Percentiles rank a stretch among this genome's conserved stretches.
phyloP scores from a whole-genome alignment of 2,329 filamentous ascomycete genomes.

The Phoma herbarum region DNA sequence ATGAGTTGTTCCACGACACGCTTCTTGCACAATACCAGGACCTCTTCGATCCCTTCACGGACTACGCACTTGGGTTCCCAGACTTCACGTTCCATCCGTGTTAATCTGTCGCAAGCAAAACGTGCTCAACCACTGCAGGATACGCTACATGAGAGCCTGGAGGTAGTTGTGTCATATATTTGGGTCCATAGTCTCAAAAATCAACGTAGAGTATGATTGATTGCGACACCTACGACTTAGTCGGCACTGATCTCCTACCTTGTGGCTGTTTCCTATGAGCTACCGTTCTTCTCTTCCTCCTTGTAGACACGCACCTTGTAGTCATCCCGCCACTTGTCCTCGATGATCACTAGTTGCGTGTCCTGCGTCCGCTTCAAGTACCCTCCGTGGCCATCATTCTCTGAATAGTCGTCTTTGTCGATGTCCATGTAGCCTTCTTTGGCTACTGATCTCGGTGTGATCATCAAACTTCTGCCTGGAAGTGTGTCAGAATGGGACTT shows the following conservation, averaged over 20 bases:
- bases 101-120: neutral
- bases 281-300: slow-evolving; percentile 21
- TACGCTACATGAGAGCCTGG: neutral
- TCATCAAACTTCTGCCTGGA: neutral
- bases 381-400: slow-evolving; percentile 25
- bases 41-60: slow-evolving; percentile 34
- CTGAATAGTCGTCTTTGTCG: neutral
- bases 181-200: neutral
- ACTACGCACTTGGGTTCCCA: slow-evolving; percentile 20
- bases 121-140: neutral
- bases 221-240: neutral
- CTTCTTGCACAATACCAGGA: slow-evolving; percentile 35
- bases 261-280: slow-evolving; percentile 1
- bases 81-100: slow-evolving; percentile 12
- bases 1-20: slow-evolving; percentile 32
- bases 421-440: neutral
- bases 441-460: neutral
- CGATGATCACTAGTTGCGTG: slow-evolving; percentile 54
- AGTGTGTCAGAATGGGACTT: neutral
- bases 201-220: neutral
- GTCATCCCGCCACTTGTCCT: slow-evolving; percentile 54
- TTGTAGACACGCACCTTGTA: slow-evolving; percentile 51
- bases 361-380: slow-evolving; percentile 54
- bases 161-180: neutral
- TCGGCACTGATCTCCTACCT: neutral